Base-by-base conservation (phyloP, 352 stramenopile genomes). In the Globisporangium ultimum region DNA sequence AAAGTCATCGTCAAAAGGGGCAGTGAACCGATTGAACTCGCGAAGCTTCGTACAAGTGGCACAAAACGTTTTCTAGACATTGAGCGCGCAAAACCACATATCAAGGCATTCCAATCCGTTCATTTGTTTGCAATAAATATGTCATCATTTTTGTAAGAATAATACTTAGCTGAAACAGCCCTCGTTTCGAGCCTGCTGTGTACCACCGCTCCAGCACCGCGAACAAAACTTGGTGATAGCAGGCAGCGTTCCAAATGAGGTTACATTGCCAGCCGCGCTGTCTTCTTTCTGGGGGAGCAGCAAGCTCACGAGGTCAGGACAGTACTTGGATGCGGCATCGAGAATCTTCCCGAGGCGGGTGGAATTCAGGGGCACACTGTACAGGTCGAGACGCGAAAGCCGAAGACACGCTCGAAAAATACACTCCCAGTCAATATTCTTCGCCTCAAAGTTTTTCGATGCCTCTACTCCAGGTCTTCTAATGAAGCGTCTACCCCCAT, bases 141-240 rank as follows among this genome's bases (percentile, higher is more conserved):
- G 6, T 20, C 9, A 5, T 45, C 40, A 10, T 57, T 54, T 12
- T 51, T 18, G 13, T 8, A 10, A 7, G 28, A 36, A 18, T 32
- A 55, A 14, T 60, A 60, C 43, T 65, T 50, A 70, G 63, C 54
- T 70, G 63, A 9, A 51, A 24, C 4, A 70, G 58, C 1, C 63
- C 63, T 22, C 32, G 5, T 10, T 17, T 32, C 13, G 18, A 13
- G 17, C 36, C 38, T 8, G 24, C 12, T n/a, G 15, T 17, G 38
- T 22, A 47, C 57, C 57, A 69, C 2, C 12, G 13, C 12, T 40
- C 15, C 1, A 64, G 53, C 9, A 50, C 56, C 12, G 36, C 12
- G 47, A n/a, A n/a, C 61, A 64, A 6, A 64, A 13, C 5, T 48
- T 24, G 1, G 4, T 8, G 21, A 66, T 53, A 3, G 42, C 38